Base-by-base conservation (phyloP, 2,329 filamentous ascomycete genomes). In the Phaeophleospora eucalypticola region DNA sequence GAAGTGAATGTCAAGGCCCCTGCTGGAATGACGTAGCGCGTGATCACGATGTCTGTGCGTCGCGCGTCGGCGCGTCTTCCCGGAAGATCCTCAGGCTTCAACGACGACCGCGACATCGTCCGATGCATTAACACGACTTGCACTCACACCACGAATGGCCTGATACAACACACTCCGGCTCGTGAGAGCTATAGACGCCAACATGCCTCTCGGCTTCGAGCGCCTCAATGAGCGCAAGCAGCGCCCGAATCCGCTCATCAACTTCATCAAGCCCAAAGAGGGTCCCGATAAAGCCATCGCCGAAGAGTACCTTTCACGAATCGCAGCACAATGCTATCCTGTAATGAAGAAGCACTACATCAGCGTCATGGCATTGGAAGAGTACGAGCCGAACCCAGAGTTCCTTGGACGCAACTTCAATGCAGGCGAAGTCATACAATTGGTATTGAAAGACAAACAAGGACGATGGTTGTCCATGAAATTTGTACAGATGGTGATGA, bases 401-500 rank as follows among this genome's bases (percentile, higher is more conserved):
- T 95, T 95, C 60, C 82, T 88, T 34, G 89, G 89, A 2, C 85
- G 89, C 45, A 94, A 95, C 64, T 94, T 95, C 75, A 95, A 95
- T 58, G 86, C 84, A 6, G 89, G 89, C 27, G 89, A 94, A 65
- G 84, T 91, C 29, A 81, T 95, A 41, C 88, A 95, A 68, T 77
- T 95, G 1, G 89, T 95, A 1, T 77, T 95, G 19, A 84, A 84
- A 58, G 81, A 86, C 0, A 77, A 80, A 19, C 49, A 77, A 72
- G 74, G 74, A 6, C 57, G 65, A 48, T 95, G 89, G 89, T 72
- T 95, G 17, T 86, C 87, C 0, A 89, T 93, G 62, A 75, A 81
- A 51, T 89, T 89, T 61, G 86, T 95, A 14, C 87, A 93, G 68
- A 91, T 93, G 86, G 87, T 94, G 56, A 94, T 95, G 89, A 90